Evolutionary conservation across 177 flowering plant genomes (phyloP).

Genomic region (Vitis hybrid): DNA sequence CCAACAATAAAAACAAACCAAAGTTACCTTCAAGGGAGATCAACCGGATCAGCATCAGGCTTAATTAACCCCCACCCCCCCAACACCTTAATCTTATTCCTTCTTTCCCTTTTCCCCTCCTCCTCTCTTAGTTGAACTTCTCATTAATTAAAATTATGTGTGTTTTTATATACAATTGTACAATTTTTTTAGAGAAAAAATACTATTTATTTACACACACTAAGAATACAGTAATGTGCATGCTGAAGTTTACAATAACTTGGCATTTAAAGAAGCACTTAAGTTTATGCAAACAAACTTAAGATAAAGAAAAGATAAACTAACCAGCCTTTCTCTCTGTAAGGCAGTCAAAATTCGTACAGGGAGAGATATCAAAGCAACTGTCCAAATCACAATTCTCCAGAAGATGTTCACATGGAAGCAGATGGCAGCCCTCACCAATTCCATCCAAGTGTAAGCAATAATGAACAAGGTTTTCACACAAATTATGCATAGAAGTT

Average conservation of each 20-base stretch:
- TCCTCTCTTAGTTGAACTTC: too few species aligned
- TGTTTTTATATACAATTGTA: too few species aligned
- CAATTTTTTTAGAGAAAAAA: too few species aligned
- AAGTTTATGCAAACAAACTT: background rate
- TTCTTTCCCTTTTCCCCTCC: too few species aligned
- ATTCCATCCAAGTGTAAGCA: constrained; percentile 42
- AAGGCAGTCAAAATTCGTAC: constrained; percentile 50
- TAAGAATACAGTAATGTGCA: background rate
- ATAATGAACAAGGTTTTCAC: constrained; percentile 28
- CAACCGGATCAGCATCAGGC: too few species aligned
- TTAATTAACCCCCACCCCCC: too few species aligned
- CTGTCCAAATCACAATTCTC: constrained; percentile 34
- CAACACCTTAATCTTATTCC: too few species aligned
- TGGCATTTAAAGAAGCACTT: too few species aligned
- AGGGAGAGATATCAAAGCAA: constrained; percentile 54
- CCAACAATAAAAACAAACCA: too few species aligned
- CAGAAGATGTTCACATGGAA: constrained; percentile 35
- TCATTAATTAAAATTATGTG: too few species aligned
- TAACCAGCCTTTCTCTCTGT: constrained; percentile 61
- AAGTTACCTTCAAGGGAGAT: too few species aligned
- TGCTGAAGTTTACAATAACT: background rate
- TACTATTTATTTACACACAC: too few species aligned
- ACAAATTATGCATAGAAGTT: constrained; percentile 25
- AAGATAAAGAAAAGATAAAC: constrained; percentile 1
- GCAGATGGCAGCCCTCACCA: constrained; percentile 36